These are phyloP conservation scores for Aspergillus sp. DNA, from an alignment of 2,329 filamentous ascomycete species.

Conservation along the genomic window DNA sequence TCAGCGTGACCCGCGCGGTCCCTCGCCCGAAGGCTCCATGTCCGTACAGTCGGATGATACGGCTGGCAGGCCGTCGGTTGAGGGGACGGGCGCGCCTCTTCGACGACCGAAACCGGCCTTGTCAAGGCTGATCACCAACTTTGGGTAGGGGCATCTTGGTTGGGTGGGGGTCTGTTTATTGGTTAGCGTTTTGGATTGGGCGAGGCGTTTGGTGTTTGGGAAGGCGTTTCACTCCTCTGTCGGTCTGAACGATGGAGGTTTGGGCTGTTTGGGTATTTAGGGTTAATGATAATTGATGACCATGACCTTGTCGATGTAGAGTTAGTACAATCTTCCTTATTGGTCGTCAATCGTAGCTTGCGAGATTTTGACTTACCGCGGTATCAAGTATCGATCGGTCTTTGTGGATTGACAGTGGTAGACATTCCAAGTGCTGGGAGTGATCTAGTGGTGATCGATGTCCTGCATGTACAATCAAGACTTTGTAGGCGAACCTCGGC, in stretches of 20 bases:
- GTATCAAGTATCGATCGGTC: too few relatives aligned
- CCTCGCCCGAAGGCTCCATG: conserved; percentile 4
- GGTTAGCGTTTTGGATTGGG: neutral
- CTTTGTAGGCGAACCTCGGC: too few relatives aligned
- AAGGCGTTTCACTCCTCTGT: neutral
- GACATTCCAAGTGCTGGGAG: too few relatives aligned
- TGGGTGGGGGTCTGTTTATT: conserved; percentile 1
- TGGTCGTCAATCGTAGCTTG: too few relatives aligned
- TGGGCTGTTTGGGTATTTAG: neutral
- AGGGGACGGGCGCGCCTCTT: conserved; percentile 10
- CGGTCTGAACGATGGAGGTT: neutral
- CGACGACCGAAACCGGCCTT: conserved; percentile 34
- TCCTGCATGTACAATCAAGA: too few relatives aligned
- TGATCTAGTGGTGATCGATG: too few relatives aligned
- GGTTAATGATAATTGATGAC: neutral
- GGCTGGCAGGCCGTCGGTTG: neutral
- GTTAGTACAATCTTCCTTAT: too few relatives aligned
- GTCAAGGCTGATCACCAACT: conserved; percentile 36
- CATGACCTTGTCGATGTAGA: too few relatives aligned
- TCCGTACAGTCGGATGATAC: conserved; percentile 3
- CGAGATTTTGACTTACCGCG: too few relatives aligned
- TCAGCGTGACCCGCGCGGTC: neutral
- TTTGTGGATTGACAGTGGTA: too few relatives aligned
- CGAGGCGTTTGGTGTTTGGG: neutral
- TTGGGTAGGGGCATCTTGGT: conserved; percentile 17